Evolutionary conservation across 2,329 filamentous ascomycete species (phyloP), one percentile per base, ranked within the genome.

Genomic region (Trichoderma arundinaceum): DNA sequence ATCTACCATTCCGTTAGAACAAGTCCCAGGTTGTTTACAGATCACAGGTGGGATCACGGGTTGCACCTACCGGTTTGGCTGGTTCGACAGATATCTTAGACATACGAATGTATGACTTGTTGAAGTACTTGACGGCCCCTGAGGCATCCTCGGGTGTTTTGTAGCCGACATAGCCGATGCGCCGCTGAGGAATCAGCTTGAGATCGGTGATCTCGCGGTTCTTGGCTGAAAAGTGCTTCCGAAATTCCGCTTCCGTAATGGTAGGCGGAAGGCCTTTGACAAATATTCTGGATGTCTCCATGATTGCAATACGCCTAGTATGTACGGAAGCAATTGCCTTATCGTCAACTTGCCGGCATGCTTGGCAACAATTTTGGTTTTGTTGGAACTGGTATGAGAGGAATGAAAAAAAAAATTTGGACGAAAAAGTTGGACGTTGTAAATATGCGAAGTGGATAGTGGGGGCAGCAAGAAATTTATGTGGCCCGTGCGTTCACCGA

Each of bases 111-210:
- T 93, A 99, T 69, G 94, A 90, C 76, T 88, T 92, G 83, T 99
- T 94, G 84, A 97, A 97, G 82, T 97, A 96, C 78, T 92, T 94
- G 76, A 96, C 91, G 51, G 95, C 94, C 74, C 89, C 87, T 65
- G 86, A 83, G 65, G 95, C 95, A 75, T 92, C 90, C 68, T 94
- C 88, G 13, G 90, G 82, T 59, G 87, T 91, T 80, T 92, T 94
- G 83, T 94, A 98, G 69, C 95, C 95, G 67, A 99, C 88, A 84
- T 97, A 99, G 72, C 94, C 95, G 78, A 99, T 97, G 71, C 94
- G 88, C 73, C 95, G 88, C 74, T 93, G 89, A 6, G 92, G 87
- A 75, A 98, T 92, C 75, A 97, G 86, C 84, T 96, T 96, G 73
- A 93, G 87, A 80, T 99, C 95, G 61, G 94, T 98, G 75, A 97